These are phyloP conservation scores for Eleusine coracana DNA, from an alignment of 176 grass and related monocot species.

Conservation along the genomic window DNA sequence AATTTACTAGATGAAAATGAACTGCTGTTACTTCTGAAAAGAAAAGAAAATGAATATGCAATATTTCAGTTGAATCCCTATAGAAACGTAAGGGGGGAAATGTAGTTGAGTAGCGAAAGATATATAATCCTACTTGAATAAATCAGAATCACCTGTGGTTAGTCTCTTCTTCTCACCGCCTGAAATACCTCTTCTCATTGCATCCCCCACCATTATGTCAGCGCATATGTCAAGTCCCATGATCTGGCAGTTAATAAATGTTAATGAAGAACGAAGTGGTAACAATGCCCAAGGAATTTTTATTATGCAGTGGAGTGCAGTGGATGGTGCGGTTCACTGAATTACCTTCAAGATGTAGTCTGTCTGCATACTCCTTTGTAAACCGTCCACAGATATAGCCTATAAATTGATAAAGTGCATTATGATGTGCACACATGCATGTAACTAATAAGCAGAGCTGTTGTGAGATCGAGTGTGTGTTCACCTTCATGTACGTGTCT, in stretches of 20 bases:
- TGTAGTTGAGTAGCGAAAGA: background rate
- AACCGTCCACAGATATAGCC: constrained; percentile 74
- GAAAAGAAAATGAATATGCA: background rate
- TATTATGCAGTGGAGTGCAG: background rate
- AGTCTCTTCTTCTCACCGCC: constrained; percentile 91
- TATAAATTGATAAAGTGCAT: constrained; percentile 10
- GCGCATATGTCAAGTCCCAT: constrained; percentile 89
- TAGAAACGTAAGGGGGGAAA: background rate
- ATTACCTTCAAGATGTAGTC: constrained; percentile 95
- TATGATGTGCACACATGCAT: background rate
- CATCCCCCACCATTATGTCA: constrained; percentile 72
- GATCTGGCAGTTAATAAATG: constrained; percentile 48
- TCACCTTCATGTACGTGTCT: constrained; percentile 89
- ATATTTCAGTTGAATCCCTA: background rate
- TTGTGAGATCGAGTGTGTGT: background rate
- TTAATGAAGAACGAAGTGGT: background rate
- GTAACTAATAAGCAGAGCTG: background rate
- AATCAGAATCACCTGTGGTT: constrained; percentile 63
- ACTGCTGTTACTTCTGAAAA: background rate
- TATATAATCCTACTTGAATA: background rate
- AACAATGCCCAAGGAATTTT: background rate
- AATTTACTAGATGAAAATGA: background rate
- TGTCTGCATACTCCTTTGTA: constrained; percentile 80
- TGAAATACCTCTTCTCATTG: constrained; percentile 93
- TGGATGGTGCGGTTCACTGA: background rate